Base-by-base conservation (phyloP, 2,329 filamentous ascomycete genomes). In the Calonectria pauciramosa region DNA sequence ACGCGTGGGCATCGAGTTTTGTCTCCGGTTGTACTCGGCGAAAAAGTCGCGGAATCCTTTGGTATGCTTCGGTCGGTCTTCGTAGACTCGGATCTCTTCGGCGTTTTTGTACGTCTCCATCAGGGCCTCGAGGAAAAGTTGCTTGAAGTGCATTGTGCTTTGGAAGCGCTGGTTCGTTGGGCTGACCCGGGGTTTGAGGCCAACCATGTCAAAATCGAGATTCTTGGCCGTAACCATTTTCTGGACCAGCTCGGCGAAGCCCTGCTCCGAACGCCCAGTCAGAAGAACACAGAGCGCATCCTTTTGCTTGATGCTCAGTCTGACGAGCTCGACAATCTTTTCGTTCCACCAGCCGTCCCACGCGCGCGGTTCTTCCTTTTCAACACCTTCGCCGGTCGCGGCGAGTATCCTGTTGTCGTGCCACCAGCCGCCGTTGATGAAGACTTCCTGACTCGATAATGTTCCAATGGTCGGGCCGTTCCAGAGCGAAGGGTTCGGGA, bases 291-390 rank as follows among this genome's bases (percentile, higher is more conserved):
- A 95, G 47, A 99, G 87, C 0, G 94, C 94, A 82, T 97, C 95
- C 76, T 95, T 94, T 82, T 98, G 95, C 82, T 94, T 87, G 88
- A 94, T 94, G 83, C 94, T 96, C 71, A 98, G 88, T 81, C 91
- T 89, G 51, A 97, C 95, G 36, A 99, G 90, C 80, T 96, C 91
- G 70, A 92, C 93, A 73, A 99, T 93, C 80, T 94, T 92, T 83
- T 99, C 96, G 82, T 99, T 99, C 97, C 97, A 99, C 94, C 95
- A 98, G 44, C 96, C 96, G 72, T 94, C 88, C 96, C 96, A 99
- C 13, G 91, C 96, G 30, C 93, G 92, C 52, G 90, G 88, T 84
- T 99, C 96, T 85, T 99, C 97, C 72, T 91, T 91, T 67, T 95
- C 95, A 8, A 93, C 84, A 20, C 97, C 97, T 72, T 95, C 91